A percentile compares a stretch with the other conserved stretches of the same genome.
phyloP scores from a whole-genome alignment of 2,329 filamentous ascomycete species.

The Diaporthe sp. region DNA sequence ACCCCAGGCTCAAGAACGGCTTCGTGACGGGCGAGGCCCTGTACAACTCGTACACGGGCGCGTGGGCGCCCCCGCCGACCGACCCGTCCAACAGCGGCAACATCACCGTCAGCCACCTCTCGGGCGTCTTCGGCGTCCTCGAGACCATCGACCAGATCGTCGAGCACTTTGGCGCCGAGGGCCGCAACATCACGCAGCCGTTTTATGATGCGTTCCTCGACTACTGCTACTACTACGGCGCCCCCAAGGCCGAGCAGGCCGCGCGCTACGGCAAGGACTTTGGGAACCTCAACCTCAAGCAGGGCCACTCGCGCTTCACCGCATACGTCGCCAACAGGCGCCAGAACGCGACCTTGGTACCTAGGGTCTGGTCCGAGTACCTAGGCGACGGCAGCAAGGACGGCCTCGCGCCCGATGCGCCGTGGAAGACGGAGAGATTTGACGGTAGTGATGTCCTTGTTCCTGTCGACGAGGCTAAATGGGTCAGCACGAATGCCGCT shows the following conservation, averaged over 20 bases:
- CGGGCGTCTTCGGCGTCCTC: constrained; percentile 69
- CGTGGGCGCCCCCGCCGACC: constrained; percentile 63
- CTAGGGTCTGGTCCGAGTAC: constrained; percentile 71
- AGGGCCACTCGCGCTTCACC: constrained; percentile 71
- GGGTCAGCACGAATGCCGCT: constrained; percentile 69
- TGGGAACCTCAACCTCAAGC: constrained; percentile 61
- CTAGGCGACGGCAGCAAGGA: constrained; percentile 54
- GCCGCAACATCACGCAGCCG: constrained; percentile 39
- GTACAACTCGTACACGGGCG: constrained; percentile 64
- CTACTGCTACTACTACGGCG: constrained; percentile 71
- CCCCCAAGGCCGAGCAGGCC: constrained; percentile 61
- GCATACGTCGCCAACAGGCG: constrained; percentile 63
- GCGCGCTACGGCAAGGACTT: constrained; percentile 66
- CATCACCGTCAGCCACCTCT: constrained; percentile 68
- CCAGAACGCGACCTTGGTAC: constrained; percentile 61
- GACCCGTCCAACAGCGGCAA: constrained; percentile 66
- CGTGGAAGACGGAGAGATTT: constrained; percentile 56
- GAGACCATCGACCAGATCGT: constrained; percentile 70
- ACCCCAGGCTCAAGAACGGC: constrained; percentile 68
- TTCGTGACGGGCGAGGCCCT: constrained; percentile 69
- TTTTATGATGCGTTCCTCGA: constrained; percentile 71
- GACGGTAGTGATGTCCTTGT: constrained; percentile 59
- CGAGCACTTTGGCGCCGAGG: constrained; percentile 62
- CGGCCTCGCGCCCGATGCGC: constrained; percentile 55
- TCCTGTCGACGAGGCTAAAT: constrained; percentile 67